These are phyloP conservation scores for Closterium sp. DNA, from an alignment of 139 green algal genomes.

Conservation along the genomic window DNA sequence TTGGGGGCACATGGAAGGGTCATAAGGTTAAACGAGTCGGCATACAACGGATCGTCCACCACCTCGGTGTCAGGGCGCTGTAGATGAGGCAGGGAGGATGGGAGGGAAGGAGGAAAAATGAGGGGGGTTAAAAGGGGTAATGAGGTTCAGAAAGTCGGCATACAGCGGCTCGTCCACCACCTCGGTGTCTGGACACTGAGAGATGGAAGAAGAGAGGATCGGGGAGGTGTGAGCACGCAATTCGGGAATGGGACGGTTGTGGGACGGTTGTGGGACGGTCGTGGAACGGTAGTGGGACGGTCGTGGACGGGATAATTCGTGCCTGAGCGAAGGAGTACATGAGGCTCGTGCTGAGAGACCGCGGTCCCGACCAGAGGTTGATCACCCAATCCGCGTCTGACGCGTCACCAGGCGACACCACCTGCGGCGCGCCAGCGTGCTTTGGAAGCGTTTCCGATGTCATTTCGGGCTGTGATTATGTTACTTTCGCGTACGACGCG, in stretches of 20 bases:
- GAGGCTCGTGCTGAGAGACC: constrained; percentile 22
- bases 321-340: constrained; percentile 39
- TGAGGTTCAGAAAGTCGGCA: too few species aligned
- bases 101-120: too few species aligned
- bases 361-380: constrained; percentile 18
- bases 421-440: neutral
- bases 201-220: neutral
- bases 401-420: neutral
- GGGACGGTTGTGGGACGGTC: too few species aligned
- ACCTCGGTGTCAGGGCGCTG: too few species aligned
- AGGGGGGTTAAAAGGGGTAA: too few species aligned
- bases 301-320: neutral
- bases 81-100: too few species aligned
- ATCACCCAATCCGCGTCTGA: constrained; percentile 4
- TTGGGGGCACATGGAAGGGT: too few species aligned
- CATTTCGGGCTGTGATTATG: neutral
- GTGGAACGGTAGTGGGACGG: too few species aligned
- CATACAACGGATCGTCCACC: too few species aligned
- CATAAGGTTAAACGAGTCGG: too few species aligned
- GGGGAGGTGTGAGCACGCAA: neutral
- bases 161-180: neutral
- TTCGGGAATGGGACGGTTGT: too few species aligned
- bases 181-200: neutral
- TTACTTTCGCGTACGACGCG: too few species aligned
- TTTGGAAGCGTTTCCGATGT: neutral